Evolutionary conservation across 306 rosid genomes (phyloP).

Genomic region (Crataegus laevigata): DNA sequence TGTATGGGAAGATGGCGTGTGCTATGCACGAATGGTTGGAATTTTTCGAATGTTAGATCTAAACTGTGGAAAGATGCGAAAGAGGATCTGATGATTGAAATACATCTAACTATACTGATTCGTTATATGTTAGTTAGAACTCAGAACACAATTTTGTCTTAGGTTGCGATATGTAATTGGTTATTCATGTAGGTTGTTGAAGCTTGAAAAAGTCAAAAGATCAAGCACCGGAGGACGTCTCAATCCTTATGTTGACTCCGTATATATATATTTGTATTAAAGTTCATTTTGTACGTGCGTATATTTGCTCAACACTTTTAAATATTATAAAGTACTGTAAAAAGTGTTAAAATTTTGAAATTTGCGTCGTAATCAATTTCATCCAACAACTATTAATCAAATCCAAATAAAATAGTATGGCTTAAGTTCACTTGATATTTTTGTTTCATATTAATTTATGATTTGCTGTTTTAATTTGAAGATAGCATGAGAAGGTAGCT

Average conservation of each 20-base stretch:
- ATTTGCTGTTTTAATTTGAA: constrained; percentile 3
- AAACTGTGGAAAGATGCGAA: background rate
- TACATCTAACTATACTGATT: background rate
- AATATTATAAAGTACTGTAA: no score
- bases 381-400: no score
- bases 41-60: background rate
- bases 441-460: background rate
- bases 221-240: constrained; percentile 32
- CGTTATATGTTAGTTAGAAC: background rate
- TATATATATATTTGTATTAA: background rate
- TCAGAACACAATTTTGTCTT: background rate
- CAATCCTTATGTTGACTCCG: constrained; percentile 27
- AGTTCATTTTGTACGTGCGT: background rate
- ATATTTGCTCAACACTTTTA: no score
- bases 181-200: constrained; percentile 15
- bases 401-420: background rate
- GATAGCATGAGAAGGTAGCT: constrained; percentile 8
- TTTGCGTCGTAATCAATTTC: no score
- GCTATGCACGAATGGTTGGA: background rate
- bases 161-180: background rate
- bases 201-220: constrained; percentile 24
- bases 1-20: background rate
- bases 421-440: background rate
- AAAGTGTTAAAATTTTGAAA: no score
- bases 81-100: background rate